Evolutionary conservation across 2,329 filamentous ascomycete species (phyloP).

Genomic region (Neofusicoccum umdonicola): DNA sequence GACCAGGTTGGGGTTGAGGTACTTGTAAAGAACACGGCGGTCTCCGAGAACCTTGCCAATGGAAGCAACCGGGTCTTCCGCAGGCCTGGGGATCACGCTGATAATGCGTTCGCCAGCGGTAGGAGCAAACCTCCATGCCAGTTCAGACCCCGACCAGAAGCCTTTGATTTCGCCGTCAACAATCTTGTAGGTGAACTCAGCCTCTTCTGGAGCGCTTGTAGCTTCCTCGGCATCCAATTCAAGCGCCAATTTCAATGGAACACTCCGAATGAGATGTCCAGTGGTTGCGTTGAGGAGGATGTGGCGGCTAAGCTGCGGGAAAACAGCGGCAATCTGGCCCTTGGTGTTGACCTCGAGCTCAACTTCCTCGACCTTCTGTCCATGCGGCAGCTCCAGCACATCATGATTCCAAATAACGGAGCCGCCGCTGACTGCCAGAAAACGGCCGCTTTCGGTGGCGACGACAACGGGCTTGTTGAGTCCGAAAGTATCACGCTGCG

Average conservation of each 20-base stretch:
- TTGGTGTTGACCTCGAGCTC: not conserved
- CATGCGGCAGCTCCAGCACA: constrained; percentile 56
- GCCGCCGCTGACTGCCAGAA: constrained; percentile 75
- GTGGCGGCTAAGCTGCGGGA: constrained; percentile 7
- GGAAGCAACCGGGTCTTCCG: constrained; percentile 85
- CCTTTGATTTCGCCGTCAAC: constrained; percentile 34
- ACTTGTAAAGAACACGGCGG: constrained; percentile 94
- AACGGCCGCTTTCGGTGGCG: constrained; percentile 72
- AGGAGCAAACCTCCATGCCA: constrained; percentile 70
- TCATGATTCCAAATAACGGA: constrained; percentile 72
- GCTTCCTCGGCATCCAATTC: not conserved
- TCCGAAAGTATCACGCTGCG: constrained; percentile 75
- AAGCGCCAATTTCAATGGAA: not conserved
- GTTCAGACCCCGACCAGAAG: constrained; percentile 27
- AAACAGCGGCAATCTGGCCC: constrained; percentile 8
- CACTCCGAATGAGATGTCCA: constrained; percentile 2
- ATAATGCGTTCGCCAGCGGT: constrained; percentile 66
- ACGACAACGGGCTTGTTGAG: constrained; percentile 83
- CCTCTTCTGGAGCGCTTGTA: not conserved
- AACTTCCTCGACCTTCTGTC: constrained; percentile 59
- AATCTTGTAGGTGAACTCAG: constrained; percentile 30
- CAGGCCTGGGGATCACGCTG: constrained; percentile 64
- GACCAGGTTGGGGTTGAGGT: constrained; percentile 82
- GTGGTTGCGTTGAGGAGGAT: constrained; percentile 14
- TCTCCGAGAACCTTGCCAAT: constrained; percentile 93